Base-by-base conservation (phyloP, 169 alveolate genomes). In the Plasmodium malariae region DNA sequence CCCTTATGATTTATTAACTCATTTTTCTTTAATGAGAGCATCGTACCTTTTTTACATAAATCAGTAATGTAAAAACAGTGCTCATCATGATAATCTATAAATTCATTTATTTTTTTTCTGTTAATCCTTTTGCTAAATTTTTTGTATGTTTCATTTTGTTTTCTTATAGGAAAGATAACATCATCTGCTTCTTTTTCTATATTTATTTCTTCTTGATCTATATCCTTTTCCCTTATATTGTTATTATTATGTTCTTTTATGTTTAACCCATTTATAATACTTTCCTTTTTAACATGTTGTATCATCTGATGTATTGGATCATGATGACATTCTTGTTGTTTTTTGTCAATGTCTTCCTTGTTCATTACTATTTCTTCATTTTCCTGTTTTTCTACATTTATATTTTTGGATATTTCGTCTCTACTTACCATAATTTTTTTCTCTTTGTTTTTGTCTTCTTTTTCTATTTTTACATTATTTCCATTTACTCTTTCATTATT, bases 51-150 rank as follows among this genome's bases (percentile, higher is more conserved):
- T 63, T 55, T 78, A 54, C 89, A 78, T 37, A 78, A 36, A 78
- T 78, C 89, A n/a, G 89, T 78, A 32, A 78, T 78, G 55, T 78
- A 78, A 78, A 78, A 78, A 21, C 89, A 78, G 17, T 78, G 49
- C 1, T 78, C 89, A 68, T 78, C 89, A 43, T 67, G 80, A 30
- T 51, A 43, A 54, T 78, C 67, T 34, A 78, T 26, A 63, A 62
- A 65, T 6, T 63, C 70, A 55, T 65, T 63, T 9, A 55, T 63
- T 78, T 55, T 78, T 78, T 26, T 78, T 63, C 69, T 78, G 40
- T 78, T 78, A 54, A 78, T 60, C 32, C 89, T 78, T 78, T 78
- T 78, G 51, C 89, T 78, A 54, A 78, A 78, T 48, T 63, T 78
- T 62, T 78, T 78, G 55, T 78, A 78, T 6, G 71, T 78, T 78